Conservation (phyloP, 345 rosid species). For the Syzygium jambos region DNA sequence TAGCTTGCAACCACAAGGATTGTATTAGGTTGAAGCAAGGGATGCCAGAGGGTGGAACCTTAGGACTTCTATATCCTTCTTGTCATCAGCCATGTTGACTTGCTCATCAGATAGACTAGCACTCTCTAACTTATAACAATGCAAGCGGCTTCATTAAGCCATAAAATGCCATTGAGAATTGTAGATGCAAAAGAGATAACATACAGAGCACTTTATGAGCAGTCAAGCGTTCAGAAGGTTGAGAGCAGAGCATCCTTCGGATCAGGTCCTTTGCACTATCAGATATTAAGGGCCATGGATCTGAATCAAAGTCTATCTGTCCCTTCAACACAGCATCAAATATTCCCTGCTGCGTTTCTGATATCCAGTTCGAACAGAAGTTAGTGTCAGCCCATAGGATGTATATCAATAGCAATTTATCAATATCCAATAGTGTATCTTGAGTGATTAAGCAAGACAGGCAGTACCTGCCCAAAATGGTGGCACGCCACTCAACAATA, state of each 20-base stretch:
- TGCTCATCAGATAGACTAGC: neutral
- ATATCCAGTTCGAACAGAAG: constrained; percentile 4
- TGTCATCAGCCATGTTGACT: neutral
- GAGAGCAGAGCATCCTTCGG: constrained; percentile 71
- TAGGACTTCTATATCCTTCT: neutral
- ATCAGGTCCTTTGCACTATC: constrained; percentile 87
- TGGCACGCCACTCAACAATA: constrained; percentile 95
- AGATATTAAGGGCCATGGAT: constrained; percentile 95
- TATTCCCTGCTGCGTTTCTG: constrained; percentile 97
- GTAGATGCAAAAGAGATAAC: constrained; percentile 12
- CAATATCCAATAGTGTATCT: neutral
- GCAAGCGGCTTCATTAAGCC: neutral
- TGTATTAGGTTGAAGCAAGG: neutral
- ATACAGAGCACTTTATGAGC: constrained; percentile 96
- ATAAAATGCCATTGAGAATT: neutral
- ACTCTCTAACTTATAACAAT: neutral
- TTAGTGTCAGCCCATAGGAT: neutral
- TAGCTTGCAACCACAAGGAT: neutral
- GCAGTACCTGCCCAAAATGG: constrained; percentile 98
- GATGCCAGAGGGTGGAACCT: neutral
- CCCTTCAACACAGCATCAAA: constrained; percentile 97
- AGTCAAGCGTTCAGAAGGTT: constrained; percentile 70
- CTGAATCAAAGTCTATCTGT: constrained; percentile 83
- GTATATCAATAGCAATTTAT: neutral
- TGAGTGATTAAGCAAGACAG: neutral